Evolutionary conservation across 129 eudicot species (phyloP), one percentile per base, ranked within the genome.

Genomic region (Arctium minus): DNA sequence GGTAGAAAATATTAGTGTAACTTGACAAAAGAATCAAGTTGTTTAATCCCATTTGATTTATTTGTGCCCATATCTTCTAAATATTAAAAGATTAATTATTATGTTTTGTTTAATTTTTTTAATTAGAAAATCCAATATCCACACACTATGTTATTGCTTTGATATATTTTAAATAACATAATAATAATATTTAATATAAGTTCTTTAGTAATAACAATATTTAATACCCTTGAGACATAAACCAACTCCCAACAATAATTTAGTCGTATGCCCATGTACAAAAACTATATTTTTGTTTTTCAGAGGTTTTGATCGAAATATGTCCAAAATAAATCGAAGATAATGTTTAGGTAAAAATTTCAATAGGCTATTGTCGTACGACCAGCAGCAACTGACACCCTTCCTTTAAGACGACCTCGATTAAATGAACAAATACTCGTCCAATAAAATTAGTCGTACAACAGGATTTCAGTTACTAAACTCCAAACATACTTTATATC

Each of bases 231-330:
- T 62, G 81, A 22, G 73, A 77, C 81, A 77, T 44, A 77, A 56
- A 77, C 81, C 81, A 60, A 77, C 81, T 62, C 73, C 67, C 11
- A 60, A 77, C 48, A 60, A 36, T 77, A 36, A 77, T 77, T 35
- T 77, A 77, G 7, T 77, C 73, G 18, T 77, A 33, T 64, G 56
- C 22, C 81, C 73, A 77, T 62, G 12, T 36, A 77, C 53, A 62
- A 77, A 50, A 5, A 8, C 8, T 18, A 22, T 65, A 65, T 9
- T 29, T 65, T 65, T 64, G 32, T 65, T 65, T 65, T 60, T 60
- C 2, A 1, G 8, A 60, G 68, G 68, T 60, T 60, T 60, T 60
- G 9, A 17, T 60, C 29, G 5, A 60, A 60, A n/a, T 8, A 60
- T 60, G 68, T 53, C 22, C 65, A 53, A 53, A 15, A n/a, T 15